Evolutionary conservation across 768 basidiomycete genomes (phyloP).

Genomic region (Rhizopogon vulgaris): DNA sequence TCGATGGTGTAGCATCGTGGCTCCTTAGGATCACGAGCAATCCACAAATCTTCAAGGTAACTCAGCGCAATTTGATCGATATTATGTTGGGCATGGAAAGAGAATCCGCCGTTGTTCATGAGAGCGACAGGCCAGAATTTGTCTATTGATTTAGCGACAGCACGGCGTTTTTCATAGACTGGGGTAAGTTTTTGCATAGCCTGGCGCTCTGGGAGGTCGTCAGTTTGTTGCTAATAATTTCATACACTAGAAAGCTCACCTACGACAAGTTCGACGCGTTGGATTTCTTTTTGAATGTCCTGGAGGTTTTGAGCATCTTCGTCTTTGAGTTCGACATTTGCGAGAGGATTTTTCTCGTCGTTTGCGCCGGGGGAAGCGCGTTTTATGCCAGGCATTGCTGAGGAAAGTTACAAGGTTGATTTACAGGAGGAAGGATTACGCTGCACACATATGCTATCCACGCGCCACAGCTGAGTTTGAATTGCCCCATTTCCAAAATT

Average conservation of each 20-base stretch:
- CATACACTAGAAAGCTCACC: conserved; percentile 40
- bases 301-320: conserved; percentile 68
- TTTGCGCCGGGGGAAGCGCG: conserved; percentile 78
- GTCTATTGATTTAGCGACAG: conserved; percentile 54
- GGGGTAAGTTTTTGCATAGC: conserved; percentile 51
- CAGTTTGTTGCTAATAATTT: conserved; percentile 3
- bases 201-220: conserved; percentile 47
- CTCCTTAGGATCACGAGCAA: conserved; percentile 66
- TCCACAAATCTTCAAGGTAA: conserved; percentile 83
- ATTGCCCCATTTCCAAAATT: conserved; percentile 1
- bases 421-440: background rate
- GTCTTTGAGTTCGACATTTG: conserved; percentile 61
- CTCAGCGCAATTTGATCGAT: conserved; percentile 78
- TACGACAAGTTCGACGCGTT: conserved; percentile 63
- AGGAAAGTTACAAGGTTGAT: background rate
- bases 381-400: conserved; percentile 47
- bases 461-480: conserved; percentile 1
- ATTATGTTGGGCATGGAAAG: conserved; percentile 62
- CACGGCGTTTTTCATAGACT: conserved; percentile 68
- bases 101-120: conserved; percentile 62
- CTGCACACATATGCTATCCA: background rate
- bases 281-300: conserved; percentile 59
- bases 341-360: conserved; percentile 62
- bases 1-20: conserved; percentile 79
- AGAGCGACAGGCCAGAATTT: conserved; percentile 87